phyloP scores from a whole-genome alignment of 2,329 filamentous ascomycete genomes.

The Cyphellophora europaea region DNA sequence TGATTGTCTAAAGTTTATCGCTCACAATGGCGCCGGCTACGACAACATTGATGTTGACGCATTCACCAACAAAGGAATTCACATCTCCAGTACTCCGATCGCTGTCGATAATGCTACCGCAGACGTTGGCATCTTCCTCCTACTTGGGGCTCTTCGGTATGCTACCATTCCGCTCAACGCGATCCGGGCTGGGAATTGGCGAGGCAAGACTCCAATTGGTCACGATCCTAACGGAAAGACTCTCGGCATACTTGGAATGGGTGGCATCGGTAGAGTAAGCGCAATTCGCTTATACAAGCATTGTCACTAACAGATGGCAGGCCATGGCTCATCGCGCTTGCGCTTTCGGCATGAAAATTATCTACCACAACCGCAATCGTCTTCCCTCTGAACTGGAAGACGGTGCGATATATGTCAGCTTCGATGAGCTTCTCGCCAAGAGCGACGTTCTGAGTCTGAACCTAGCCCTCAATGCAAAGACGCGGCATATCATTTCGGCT shows the following conservation, averaged over 20 bases:
- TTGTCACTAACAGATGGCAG: constrained; percentile 18
- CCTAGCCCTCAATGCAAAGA: constrained; percentile 33
- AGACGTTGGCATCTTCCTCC: constrained; percentile 37
- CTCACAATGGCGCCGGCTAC: constrained; percentile 50
- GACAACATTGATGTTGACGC: constrained; percentile 50
- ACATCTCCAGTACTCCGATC: constrained; percentile 35
- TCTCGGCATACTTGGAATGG: constrained; percentile 39
- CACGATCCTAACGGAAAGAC: constrained; percentile 36
- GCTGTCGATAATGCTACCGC: constrained; percentile 39
- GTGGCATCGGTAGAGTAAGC: constrained; percentile 35
- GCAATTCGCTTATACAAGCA: background rate
- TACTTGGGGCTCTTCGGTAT: constrained; percentile 37
- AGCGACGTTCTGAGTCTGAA: constrained; percentile 39
- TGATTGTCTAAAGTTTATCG: constrained; percentile 37
- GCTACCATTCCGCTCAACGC: constrained; percentile 32
- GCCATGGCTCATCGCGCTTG: constrained; percentile 35
- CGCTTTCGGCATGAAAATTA: constrained; percentile 38
- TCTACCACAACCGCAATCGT: constrained; percentile 37
- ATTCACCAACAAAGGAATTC: constrained; percentile 37
- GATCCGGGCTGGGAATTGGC: constrained; percentile 33
- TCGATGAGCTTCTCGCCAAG: constrained; percentile 35
- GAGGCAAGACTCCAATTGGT: constrained; percentile 31
- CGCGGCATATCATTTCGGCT: constrained; percentile 35
- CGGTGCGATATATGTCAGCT: constrained; percentile 34
- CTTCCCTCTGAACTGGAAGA: constrained; percentile 31